Base-by-base conservation (phyloP, 352 stramenopile genomes). In the Phytopythium kandeliae region DNA sequence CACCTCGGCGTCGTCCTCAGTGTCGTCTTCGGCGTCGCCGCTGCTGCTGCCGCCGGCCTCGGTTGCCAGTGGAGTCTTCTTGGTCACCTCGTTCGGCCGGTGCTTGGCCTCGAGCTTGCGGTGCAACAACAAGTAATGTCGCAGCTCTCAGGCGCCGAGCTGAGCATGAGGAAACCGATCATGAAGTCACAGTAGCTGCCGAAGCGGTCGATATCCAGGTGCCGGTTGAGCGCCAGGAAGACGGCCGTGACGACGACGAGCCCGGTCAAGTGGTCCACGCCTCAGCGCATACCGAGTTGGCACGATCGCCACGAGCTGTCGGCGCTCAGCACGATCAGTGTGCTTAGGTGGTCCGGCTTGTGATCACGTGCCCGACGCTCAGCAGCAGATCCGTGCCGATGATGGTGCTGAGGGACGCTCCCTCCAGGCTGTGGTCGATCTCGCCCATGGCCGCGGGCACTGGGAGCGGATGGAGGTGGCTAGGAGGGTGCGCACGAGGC, bases 231-330 rank as follows among this genome's bases (percentile, higher is more conserved):
- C 10, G 69, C 89, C 69, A 79, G 95, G 71, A 81, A 96, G 60
- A 79, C 80, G 43, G 76, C 64, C 49, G 67, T 90, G 78, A 92
- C 89, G 58, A 90, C 49, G 46, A 98, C 54, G 24, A 98, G 69
- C 2, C 92, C 92, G 19, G 89, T 82, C n/a, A 71, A 92, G 65
- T 98, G 90, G 34, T 89, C 89, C 25, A 89, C 74, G n/a, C 92
- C 89, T 89, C 89, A 98, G 63, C 85, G 82, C 13, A 97, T 65
- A 9, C 89, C 89, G 4, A 97, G 70, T 8, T 69, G 62, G 57
- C 97, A 97, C 3, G 85, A 76, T 22, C 65, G 64, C 62, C 70
- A 90, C 16, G 78, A 94, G 1, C 73, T 86, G 31, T 64, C 80
- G 4, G 83, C 80, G 21, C 74, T 85, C 53, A 97, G 77, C 28